Conservation (phyloP, 441 rosid species). For the Aleurites moluccanus region DNA sequence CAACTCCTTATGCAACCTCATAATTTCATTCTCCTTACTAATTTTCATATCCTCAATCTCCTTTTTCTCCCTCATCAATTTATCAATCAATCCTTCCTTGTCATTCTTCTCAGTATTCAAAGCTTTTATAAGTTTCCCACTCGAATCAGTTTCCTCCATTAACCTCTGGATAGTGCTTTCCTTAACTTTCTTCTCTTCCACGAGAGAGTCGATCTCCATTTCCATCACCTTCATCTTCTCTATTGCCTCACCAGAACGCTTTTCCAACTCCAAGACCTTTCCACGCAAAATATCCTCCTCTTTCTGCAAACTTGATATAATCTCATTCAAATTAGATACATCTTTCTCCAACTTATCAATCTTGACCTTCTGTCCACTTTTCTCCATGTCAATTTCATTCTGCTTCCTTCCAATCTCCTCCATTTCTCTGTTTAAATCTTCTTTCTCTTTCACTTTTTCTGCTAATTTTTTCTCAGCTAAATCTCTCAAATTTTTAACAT, state of each 20-base stretch:
- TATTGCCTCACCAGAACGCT: slow-evolving; percentile 27
- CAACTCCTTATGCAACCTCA: slow-evolving; percentile 38
- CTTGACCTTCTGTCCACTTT: slow-evolving; percentile 29
- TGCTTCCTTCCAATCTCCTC: slow-evolving; percentile 36
- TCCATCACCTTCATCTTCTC: slow-evolving; percentile 30
- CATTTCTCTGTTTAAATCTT: slow-evolving; percentile 32
- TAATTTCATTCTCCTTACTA: slow-evolving; percentile 42
- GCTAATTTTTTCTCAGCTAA: slow-evolving; percentile 29
- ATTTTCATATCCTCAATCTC: slow-evolving; percentile 47
- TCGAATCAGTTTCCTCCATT: slow-evolving; percentile 27
- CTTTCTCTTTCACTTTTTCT: slow-evolving; percentile 30
- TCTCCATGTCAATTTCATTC: slow-evolving; percentile 41
- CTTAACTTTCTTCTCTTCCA: slow-evolving; percentile 32
- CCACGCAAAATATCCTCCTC: slow-evolving; percentile 37
- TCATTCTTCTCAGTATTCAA: slow-evolving; percentile 29
- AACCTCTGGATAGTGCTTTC: slow-evolving; percentile 31
- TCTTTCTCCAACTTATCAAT: slow-evolving; percentile 46
- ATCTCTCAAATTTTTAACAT: too few species aligned
- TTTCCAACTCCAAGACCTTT: slow-evolving; percentile 42
- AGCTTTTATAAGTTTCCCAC: slow-evolving; percentile 25
- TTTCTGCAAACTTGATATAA: slow-evolving; percentile 25
- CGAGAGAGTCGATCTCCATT: slow-evolving; percentile 33
- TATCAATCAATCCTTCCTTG: slow-evolving; percentile 34
- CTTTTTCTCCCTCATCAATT: slow-evolving; percentile 39
- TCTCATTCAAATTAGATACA: slow-evolving; percentile 27